Conservation (phyloP, 169 alveolate genomes). For the Plasmodium sp. region DNA sequence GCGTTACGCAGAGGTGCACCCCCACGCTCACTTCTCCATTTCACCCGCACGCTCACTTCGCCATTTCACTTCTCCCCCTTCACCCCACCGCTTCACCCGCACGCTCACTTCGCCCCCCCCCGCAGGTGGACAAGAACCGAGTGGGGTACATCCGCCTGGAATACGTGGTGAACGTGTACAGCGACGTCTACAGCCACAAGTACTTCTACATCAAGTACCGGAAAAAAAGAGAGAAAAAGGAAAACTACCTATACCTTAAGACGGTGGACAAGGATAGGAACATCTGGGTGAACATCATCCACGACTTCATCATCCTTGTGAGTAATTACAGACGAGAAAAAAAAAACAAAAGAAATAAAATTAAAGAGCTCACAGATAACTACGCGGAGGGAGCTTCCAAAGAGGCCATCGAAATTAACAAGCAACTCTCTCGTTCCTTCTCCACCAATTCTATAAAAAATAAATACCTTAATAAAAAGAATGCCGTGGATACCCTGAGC, state of each 20-base stretch:
- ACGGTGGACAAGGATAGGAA: conserved; percentile 51
- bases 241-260: conserved; percentile 45
- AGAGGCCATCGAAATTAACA: conserved; percentile 42
- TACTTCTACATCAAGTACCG: conserved; percentile 49
- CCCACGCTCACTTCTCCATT: no score
- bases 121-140: conserved; percentile 51
- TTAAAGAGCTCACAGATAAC: conserved; percentile 14
- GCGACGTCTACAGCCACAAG: conserved; percentile 55
- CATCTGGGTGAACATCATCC: conserved; percentile 57
- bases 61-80: background rate
- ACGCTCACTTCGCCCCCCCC: background rate
- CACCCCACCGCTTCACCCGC: background rate
- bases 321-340: conserved; percentile 47
- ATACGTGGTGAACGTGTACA: conserved; percentile 29
- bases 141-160: conserved; percentile 53
- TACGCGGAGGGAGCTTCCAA: conserved; percentile 6
- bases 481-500: conserved; percentile 22
- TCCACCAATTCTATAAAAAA: conserved; percentile 62
- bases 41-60: no score
- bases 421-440: conserved; percentile 27
- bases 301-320: conserved; percentile 45
- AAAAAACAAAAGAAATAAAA: conserved; percentile 39
- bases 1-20: background rate
- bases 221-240: conserved; percentile 55
- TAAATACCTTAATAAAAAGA: conserved; percentile 42